Base-by-base conservation (phyloP, 345 rosid species). In the Citrus sp. region DNA sequence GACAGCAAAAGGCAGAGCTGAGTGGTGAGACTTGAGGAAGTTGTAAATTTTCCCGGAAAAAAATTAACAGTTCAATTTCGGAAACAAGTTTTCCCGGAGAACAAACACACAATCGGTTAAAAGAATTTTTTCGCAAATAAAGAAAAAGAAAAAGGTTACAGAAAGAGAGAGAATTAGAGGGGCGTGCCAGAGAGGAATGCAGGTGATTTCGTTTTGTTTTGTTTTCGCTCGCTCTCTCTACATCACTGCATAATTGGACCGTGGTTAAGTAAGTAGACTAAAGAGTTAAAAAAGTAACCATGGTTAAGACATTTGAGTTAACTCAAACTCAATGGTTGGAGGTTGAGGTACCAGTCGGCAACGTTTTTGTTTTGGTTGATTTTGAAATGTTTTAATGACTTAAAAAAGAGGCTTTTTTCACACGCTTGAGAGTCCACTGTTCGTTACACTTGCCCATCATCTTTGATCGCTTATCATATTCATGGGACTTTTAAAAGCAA, bases 211-310 rank as follows among this genome's bases (percentile, higher is more conserved):
- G n/a, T 6, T 19, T 22, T 7, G 37, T 9, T 34, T 28, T 28
- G 28, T 79, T 58, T 42, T 56, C 25, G 55, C 46, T 42, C 7
- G 69, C 58, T 46, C 38, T 46, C 38, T 37, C 55, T 67, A 38
- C 76, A 81, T 81, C 83, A 83, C 85, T 75, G 81, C 76, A 70
- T 28, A 71, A 74, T 77, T 71, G 73, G 69, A 86, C 86, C 84
- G 9, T 79, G 83, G 87, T 86, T 88, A 56, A 69, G 79, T 27
- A 55, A 9, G 21, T 5, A 16, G 56, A 38, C 28, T 6, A 9
- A 0, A 81, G 81, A 82, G 77, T 64, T 60, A 79, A 69, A 69
- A 72, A 42, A 42, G 55, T 82, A 87, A 86, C 90, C 84, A 79
- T 79, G 70, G 90, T 89, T 84, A 70, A 59, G 8, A 21, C 3